Evolutionary conservation across 495 filamentous ascomycete species (phyloP), one percentile per base, ranked within the genome.

Genomic region (Talaromyces liani): DNA sequence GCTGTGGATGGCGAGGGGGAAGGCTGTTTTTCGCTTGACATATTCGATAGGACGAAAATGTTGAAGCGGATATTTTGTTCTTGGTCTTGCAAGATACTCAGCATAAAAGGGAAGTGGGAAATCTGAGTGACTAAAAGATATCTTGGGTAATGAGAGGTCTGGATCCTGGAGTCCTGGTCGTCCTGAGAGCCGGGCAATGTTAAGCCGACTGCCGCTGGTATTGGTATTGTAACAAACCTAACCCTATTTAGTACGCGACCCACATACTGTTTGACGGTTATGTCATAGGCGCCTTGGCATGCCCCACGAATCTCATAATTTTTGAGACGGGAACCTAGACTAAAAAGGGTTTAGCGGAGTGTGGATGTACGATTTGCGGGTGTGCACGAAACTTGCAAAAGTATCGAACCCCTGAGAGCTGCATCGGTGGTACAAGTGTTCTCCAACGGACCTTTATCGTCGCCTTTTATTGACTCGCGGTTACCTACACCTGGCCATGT

Each of bases 1-100:
- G 22, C 10, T 3, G 3, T 27, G 27, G 56, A 59, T 39, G 56
- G 33, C 33, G 31, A 59, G 14, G 29, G 29, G 18, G 56, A 39
- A 33, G 18, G 27, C 18, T 9, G 14, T 39, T 33, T 59, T 59
- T 59, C 56, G 39, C 18, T 59, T 39, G 56, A 59, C 57, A 59
- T 55, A 29, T 29, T 55, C 27, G 51, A 55, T 29, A 24, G 14
- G 51, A 29, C 9, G 18, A 29, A 55, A 24, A 29, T n/a, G 51
- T 55, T 55, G 51, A 29, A 55, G 51, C 22, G 22, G 22, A 24
- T 24, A 24, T 24, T 24, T 24, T 2, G 22, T 24, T 24, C n/a
- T 24, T 2, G 22, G 22, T 24, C 2, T 24, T 24, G 22, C 1
- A 24, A 16, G 51, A 55, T n/a, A 29, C 8, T 25, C 25, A 24